Evolutionary conservation across 768 basidiomycete genomes (phyloP), one percentile per base, ranked within the genome.

Genomic region (Plicaturopsis crispa): DNA sequence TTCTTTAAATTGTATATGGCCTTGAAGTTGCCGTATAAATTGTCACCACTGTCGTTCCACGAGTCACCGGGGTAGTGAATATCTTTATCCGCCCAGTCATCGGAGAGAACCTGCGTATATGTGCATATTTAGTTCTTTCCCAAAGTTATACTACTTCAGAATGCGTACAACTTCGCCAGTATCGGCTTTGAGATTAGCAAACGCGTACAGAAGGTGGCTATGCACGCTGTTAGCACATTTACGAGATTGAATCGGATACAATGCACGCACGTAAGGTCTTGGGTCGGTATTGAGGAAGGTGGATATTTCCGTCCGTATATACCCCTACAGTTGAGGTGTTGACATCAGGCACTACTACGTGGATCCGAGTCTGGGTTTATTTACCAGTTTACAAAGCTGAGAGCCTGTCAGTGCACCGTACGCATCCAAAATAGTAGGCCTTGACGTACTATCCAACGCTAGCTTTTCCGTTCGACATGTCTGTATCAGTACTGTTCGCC

Each of bases 21-120:
- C 55, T 94, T 96, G 63, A 98, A 77, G 60, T 94, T 94, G 38
- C 93, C 93, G 51, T 94, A 98, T 13, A 98, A 75, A 59, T 98
- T 96, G 45, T 71, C 81, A 31, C 91, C 92, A 19, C 55, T 56
- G 38, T 98, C 94, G 48, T 92, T 84, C 96, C 96, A 99, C 4
- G 83, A 84, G 60, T 99, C 96, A 6, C 84, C 87, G 0, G 84
- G 80, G 56, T 94, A 93, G 56, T 98, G 96, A 33, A 98, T 98
- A 55, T 98, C 90, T 52, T 93, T 78, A 66, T 99, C 96, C 0
- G 92, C 83, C 94, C 94, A 98, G 2, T 69, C 57, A 50, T 99
- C 96, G 24, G 90, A 93, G 38, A 98, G 61, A 51, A 75, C n/a
- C n/a, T n/a, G n/a, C n/a, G n/a, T n/a, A n/a, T n/a, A n/a, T n/a